Evolutionary conservation across 768 basidiomycete species (phyloP).

Genomic region (Naganishia kalamii): DNA sequence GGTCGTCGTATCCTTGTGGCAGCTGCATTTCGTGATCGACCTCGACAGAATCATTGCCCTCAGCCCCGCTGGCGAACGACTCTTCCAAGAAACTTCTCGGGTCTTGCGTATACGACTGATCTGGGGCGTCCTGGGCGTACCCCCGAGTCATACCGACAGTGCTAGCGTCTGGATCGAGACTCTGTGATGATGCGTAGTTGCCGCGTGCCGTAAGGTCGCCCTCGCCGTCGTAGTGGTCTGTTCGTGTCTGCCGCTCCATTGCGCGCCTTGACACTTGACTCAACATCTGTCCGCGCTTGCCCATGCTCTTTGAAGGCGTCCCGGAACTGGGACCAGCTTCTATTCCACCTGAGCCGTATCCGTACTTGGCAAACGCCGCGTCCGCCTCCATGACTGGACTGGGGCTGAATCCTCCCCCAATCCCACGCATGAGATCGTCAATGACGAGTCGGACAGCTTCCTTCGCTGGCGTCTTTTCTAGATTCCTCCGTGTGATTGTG

Average conservation of each 20-base stretch:
- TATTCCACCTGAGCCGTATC: constrained; percentile 14
- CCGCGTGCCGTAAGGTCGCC: neutral
- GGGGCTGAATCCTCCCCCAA: constrained; percentile 23
- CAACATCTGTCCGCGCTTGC: constrained; percentile 9
- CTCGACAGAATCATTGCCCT: constrained; percentile 16
- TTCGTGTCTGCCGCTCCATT: constrained; percentile 5
- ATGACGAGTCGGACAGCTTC: constrained; percentile 65
- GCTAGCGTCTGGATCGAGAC: neutral
- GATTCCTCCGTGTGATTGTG: constrained; percentile 1
- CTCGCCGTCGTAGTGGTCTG: neutral
- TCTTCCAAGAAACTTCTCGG: constrained; percentile 15
- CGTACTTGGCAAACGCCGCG: constrained; percentile 35
- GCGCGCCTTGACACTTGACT: neutral
- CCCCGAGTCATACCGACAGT: constrained; percentile 20
- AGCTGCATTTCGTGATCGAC: constrained; percentile 10
- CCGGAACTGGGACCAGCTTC: constrained; percentile 5
- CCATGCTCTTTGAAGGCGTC: constrained; percentile 16
- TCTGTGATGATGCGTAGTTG: neutral
- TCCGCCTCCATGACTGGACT: constrained; percentile 36
- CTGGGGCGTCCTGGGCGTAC: neutral
- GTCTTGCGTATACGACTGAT: neutral
- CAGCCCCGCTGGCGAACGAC: constrained; percentile 7
- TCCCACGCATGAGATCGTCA: constrained; percentile 53
- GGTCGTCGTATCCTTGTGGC: constrained; percentile 14
- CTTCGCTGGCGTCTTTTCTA: constrained; percentile 51